phyloP scores from a whole-genome alignment of 768 basidiomycete species.

The Coprinopsis strossmayeri region DNA sequence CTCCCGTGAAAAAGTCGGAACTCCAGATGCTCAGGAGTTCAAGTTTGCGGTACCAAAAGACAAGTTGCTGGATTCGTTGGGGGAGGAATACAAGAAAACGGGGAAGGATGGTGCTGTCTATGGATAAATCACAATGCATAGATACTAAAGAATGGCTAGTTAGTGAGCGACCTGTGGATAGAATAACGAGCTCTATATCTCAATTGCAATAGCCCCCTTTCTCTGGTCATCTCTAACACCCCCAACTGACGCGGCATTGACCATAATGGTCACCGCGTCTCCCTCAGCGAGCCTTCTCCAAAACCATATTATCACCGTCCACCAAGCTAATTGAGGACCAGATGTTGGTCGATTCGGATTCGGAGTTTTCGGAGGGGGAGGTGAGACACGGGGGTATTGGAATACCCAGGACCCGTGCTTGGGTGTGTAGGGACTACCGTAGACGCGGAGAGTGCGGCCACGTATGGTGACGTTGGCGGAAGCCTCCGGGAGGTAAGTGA shows the following conservation, averaged over 20 bases:
- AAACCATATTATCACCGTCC: conserved; percentile 10
- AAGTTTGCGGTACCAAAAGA: background rate
- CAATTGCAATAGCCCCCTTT: conserved; percentile 22
- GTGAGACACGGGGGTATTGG: conserved; percentile 25
- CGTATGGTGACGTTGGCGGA: conserved; percentile 21
- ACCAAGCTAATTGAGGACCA: conserved; percentile 21
- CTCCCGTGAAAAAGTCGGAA: background rate
- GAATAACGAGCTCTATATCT: conserved; percentile 15
- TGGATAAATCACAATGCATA: background rate
- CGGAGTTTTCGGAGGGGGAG: conserved; percentile 7
- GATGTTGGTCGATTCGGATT: conserved; percentile 8
- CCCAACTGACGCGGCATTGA: conserved; percentile 27
- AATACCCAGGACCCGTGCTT: conserved; percentile 27
- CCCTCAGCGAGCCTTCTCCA: conserved; percentile 6
- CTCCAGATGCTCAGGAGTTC: background rate
- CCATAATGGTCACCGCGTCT: conserved; percentile 18
- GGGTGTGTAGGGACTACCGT: conserved; percentile 35
- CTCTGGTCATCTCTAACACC: conserved; percentile 17
- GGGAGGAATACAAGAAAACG: background rate
- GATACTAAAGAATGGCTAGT: background rate
- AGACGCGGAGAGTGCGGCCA: conserved; percentile 24
- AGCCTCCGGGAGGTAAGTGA: conserved; percentile 33
- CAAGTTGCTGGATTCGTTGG: background rate
- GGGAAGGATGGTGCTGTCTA: background rate
- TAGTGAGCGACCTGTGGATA: background rate